Evolutionary conservation across 2,329 filamentous ascomycete species (phyloP).

Genomic region (Aureobasidium zeae): DNA sequence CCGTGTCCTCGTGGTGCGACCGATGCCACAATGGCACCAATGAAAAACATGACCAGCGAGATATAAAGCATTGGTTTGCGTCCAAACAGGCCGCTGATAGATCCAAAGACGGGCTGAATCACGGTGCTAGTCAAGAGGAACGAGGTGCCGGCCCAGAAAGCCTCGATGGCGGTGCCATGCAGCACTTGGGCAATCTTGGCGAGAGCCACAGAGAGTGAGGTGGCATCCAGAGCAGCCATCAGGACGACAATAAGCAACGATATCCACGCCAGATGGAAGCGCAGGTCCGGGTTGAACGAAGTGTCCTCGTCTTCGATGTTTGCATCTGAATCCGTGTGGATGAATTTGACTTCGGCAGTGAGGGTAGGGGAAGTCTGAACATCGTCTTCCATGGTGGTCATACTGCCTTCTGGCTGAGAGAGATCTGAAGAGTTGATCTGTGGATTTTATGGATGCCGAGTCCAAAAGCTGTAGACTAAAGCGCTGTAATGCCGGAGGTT

Average conservation of each 20-base stretch:
- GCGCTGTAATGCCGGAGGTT: no score
- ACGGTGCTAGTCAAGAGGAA: conserved; percentile 39
- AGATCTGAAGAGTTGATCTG: no score
- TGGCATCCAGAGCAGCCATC: conserved; percentile 57
- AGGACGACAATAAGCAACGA: conserved; percentile 48
- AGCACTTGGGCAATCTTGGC: conserved; percentile 28
- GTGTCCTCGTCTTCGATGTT: no score
- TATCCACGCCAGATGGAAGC: conserved; percentile 41
- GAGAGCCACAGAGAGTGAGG: conserved; percentile 54
- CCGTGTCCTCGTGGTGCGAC: not conserved
- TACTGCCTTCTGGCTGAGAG: no score
- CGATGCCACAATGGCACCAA: conserved; percentile 34
- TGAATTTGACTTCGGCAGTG: no score
- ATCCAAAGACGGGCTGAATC: conserved; percentile 36
- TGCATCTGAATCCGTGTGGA: no score
- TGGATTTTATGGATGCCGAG: no score
- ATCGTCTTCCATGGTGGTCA: no score
- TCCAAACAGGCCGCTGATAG: conserved; percentile 40
- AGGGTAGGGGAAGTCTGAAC: no score
- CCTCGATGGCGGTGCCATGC: conserved; percentile 29
- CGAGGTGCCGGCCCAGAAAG: conserved; percentile 43
- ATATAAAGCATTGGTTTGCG: conserved; percentile 37
- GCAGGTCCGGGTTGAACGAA: conserved; percentile 24
- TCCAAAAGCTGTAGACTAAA: no score
- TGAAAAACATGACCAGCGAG: conserved; percentile 38